These are phyloP conservation scores for Cucumis melo DNA, from an alignment of 306 rosid species.

Conservation along the genomic window DNA sequence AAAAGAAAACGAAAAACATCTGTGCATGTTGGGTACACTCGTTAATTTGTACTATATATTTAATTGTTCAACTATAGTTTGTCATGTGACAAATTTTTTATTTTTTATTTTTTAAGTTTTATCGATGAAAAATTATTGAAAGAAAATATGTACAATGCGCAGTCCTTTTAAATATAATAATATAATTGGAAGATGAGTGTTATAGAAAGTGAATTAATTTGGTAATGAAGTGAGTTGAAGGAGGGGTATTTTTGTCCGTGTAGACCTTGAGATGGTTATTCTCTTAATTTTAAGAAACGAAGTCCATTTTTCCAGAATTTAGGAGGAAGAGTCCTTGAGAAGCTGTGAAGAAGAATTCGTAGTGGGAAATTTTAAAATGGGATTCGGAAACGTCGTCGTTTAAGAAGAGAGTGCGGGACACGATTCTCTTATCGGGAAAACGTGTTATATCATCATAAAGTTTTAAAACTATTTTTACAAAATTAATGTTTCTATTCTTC, in stretches of 20 bases:
- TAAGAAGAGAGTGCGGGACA: not conserved
- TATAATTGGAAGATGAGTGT: not conserved
- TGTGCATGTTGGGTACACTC: too few relatives aligned
- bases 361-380: not conserved
- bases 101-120: too few relatives aligned
- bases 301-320: not conserved
- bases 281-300: not conserved
- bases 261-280: not conserved
- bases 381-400: not conserved
- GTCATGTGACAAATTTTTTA: too few relatives aligned
- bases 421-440: not conserved
- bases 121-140: too few relatives aligned
- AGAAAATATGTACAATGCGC: too few relatives aligned
- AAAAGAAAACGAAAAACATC: too few relatives aligned
- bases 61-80: too few relatives aligned
- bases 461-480: too few relatives aligned
- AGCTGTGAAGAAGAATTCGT: not conserved
- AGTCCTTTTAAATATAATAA: too few relatives aligned
- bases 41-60: too few relatives aligned
- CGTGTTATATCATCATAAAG: not conserved
- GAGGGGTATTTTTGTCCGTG: not conserved
- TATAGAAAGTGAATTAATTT: not conserved
- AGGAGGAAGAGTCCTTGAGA: not conserved
- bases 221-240: not conserved
- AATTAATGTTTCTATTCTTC: too few relatives aligned